Evolutionary conservation across 2,329 filamentous ascomycete species (phyloP).

Genomic region (Exophiala phaeomuriformis): DNA sequence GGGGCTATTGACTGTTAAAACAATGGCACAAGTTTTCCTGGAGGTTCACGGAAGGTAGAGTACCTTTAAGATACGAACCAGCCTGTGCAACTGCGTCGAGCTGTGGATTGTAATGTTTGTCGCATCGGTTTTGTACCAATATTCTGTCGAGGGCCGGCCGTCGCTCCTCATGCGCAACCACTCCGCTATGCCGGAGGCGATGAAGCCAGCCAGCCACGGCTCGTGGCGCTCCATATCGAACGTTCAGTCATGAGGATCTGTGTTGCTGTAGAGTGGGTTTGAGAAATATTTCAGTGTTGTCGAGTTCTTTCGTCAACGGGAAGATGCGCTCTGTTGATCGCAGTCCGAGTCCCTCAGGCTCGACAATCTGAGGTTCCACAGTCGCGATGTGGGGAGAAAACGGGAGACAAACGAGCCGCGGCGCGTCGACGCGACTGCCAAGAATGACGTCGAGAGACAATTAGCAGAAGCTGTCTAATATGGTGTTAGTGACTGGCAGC

Average conservation of each 20-base stretch:
- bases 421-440: constrained; percentile 2
- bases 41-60: neutral
- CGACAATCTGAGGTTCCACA: neutral
- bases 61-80: neutral
- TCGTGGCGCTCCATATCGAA: constrained; percentile 5
- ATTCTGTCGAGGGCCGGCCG: neutral
- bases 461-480: neutral
- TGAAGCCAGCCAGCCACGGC: constrained; percentile 12
- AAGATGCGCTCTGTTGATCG: too few relatives aligned
- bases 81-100: neutral
- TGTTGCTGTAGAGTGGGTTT: too few relatives aligned
- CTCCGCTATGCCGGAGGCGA: constrained; percentile 1
- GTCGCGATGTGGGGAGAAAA: neutral
- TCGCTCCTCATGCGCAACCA: neutral
- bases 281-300: too few relatives aligned
- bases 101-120: neutral
- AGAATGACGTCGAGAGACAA: neutral
- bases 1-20: neutral
- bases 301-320: too few relatives aligned
- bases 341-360: too few relatives aligned
- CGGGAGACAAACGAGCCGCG: neutral
- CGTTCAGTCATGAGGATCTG: neutral
- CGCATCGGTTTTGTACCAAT: neutral
- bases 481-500: neutral
- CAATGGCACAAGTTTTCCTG: neutral